Percentiles rank a stretch among this genome's conserved stretches.
Conservation (phyloP, 2,329 filamentous ascomycete species). For the Pleurostoma richardsiae region DNA sequence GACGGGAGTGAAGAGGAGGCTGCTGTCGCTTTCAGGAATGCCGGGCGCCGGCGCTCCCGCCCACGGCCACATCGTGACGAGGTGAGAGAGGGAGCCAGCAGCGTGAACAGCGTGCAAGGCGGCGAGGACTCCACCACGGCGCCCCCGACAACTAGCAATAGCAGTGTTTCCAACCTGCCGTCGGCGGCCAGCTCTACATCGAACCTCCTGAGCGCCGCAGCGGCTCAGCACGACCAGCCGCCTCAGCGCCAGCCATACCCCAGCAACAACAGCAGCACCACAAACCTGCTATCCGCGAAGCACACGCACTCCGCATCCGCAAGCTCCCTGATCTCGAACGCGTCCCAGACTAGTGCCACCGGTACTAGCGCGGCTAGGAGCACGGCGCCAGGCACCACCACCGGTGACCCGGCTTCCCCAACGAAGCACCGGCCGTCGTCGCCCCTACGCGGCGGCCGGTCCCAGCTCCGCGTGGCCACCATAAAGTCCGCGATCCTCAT, state of each 20-base stretch:
- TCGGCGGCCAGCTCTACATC: constrained; percentile 42
- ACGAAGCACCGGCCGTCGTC: constrained; percentile 24
- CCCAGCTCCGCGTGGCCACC: constrained; percentile 62
- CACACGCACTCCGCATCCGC: constrained; percentile 50
- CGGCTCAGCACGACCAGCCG: constrained; percentile 3
- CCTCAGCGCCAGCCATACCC: constrained; percentile 4
- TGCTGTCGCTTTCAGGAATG: constrained; percentile 26
- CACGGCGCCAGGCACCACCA: constrained; percentile 3
- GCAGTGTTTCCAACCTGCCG: constrained; percentile 19
- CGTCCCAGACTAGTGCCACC: constrained; percentile 24
- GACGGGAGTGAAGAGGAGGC: constrained; percentile 49
- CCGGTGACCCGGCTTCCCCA: constrained; percentile 22
- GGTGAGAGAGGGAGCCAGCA: constrained; percentile 15
- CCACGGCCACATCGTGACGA: constrained; percentile 13
- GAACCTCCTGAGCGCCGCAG: constrained; percentile 28
- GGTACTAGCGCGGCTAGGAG: constrained; percentile 9
- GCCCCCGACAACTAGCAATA: constrained; percentile 7
- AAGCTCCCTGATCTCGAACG: constrained; percentile 46
- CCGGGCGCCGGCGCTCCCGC: constrained; percentile 22
- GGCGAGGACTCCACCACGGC: constrained; percentile 4
- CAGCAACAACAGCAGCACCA: constrained; percentile 18
- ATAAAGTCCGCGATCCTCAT: constrained; percentile 91
- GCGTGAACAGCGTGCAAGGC: constrained; percentile 15
- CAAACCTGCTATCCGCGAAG: constrained; percentile 23
- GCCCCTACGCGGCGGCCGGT: constrained; percentile 30